Percentiles rank a stretch among this genome's conserved stretches.
phyloP scores from a whole-genome alignment of 495 filamentous ascomycete species.

The Platismatia glauca region DNA sequence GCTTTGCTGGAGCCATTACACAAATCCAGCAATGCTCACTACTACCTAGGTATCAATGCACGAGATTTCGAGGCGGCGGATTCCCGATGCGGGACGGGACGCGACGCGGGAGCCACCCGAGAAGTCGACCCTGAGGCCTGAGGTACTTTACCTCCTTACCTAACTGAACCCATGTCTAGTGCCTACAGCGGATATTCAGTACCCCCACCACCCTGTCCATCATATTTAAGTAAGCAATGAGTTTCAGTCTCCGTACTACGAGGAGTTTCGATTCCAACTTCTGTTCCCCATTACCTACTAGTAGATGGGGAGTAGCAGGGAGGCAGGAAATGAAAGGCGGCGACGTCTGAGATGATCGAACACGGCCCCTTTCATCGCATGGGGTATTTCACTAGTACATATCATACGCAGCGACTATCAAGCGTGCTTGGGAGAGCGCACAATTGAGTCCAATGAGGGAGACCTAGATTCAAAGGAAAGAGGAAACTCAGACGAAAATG shows the following conservation, averaged over 20 bases:
- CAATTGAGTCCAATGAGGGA: neutral
- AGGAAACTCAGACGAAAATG: neutral
- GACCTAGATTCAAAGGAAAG: neutral
- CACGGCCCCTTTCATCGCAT: neutral
- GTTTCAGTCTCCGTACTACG: neutral
- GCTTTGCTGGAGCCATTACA: slow-evolving; percentile 36
- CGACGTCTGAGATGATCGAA: neutral
- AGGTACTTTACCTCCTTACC: too few species aligned
- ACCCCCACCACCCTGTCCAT: too few species aligned
- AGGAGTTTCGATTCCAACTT: neutral
- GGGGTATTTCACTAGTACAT: neutral
- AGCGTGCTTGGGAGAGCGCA: neutral
- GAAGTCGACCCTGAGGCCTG: too few species aligned
- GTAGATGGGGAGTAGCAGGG: neutral
- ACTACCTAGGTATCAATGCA: neutral
- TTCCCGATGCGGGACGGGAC: too few species aligned
- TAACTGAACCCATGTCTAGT: too few species aligned
- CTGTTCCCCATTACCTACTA: neutral
- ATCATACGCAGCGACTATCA: neutral
- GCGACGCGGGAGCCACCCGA: too few species aligned
- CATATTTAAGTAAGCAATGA: too few species aligned
- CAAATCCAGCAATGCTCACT: neutral
- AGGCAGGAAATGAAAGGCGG: too few species aligned
- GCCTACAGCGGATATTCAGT: too few species aligned
- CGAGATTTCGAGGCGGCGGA: neutral